These are phyloP conservation scores for Iberis pinnata DNA, from an alignment of 345 rosid species.

Conservation along the genomic window DNA sequence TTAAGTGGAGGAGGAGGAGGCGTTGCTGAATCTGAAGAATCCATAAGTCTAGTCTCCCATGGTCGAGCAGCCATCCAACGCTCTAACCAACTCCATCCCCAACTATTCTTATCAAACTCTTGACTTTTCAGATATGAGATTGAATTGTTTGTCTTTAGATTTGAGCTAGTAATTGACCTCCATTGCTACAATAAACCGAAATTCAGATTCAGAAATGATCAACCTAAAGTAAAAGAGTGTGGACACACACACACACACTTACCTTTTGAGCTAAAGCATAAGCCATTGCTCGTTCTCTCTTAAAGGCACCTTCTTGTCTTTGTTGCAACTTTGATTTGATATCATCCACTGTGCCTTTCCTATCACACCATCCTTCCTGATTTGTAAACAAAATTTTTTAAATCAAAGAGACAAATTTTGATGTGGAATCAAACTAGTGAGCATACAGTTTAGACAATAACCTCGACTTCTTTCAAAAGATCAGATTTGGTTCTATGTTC, in stretches of 20 bases:
- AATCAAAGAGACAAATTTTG: too few relatives aligned
- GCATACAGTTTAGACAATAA: too few relatives aligned
- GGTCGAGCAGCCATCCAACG: constrained; percentile 99
- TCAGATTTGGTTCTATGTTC: constrained; percentile 57
- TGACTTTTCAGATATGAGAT: constrained; percentile 39
- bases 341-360: constrained; percentile 80
- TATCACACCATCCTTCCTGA: constrained; percentile 95
- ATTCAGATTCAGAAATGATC: not conserved
- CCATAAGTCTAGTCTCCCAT: constrained; percentile 90
- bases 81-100: constrained; percentile 99
- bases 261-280: constrained; percentile 91
- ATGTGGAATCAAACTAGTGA: not conserved
- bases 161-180: constrained; percentile 46
- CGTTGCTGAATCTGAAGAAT: constrained; percentile 34
- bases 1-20: constrained; percentile 32
- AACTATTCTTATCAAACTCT: constrained; percentile 63
- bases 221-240: not conserved
- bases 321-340: constrained; percentile 62
- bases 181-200: constrained; percentile 45
- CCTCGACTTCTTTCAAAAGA: constrained; percentile 76
- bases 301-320: constrained; percentile 90
- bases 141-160: constrained; percentile 29
- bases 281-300: constrained; percentile 87
- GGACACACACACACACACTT: constrained; percentile 26
- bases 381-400: too few relatives aligned